Conservation (phyloP, 768 basidiomycete genomes). For the Mycena olivaceomarginata region DNA sequence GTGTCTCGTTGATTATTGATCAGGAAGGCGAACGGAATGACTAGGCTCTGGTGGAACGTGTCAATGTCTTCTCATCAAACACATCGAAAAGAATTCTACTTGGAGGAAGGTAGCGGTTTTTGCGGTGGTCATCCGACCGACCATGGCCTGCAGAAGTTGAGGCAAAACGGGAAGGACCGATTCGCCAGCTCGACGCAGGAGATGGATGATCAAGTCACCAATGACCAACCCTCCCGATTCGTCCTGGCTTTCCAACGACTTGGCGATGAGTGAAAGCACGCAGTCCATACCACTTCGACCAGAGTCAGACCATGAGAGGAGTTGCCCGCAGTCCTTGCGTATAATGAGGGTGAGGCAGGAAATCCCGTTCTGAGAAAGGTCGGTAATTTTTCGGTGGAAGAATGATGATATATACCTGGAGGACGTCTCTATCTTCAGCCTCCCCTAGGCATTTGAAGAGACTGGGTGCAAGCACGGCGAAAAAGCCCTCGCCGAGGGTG, state of each 20-base stretch:
- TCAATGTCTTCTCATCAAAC: slow-evolving; percentile 16
- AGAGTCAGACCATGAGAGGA: slow-evolving; percentile 84
- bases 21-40: slow-evolving; percentile 95
- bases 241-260: slow-evolving; percentile 84
- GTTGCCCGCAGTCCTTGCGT: slow-evolving; percentile 90
- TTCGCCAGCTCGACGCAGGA: slow-evolving; percentile 89
- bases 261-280: slow-evolving; percentile 85
- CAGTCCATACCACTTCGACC: slow-evolving; percentile 87
- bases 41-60: slow-evolving; percentile 76
- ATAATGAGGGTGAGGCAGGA: slow-evolving; percentile 88
- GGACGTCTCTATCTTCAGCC: slow-evolving; percentile 91
- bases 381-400: slow-evolving; percentile 1
- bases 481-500: slow-evolving; percentile 88
- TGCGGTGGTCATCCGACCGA: slow-evolving; percentile 86
- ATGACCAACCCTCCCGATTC: slow-evolving; percentile 96
- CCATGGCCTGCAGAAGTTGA: slow-evolving; percentile 90
- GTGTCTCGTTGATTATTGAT: slow-evolving; percentile 91
- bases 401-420: slow-evolving; percentile 72
- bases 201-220: slow-evolving; percentile 96
- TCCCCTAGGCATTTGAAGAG: slow-evolving; percentile 81
- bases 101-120: slow-evolving; percentile 95
- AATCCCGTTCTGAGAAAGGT: slow-evolving; percentile 82
- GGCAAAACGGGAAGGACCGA: slow-evolving; percentile 90
- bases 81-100: slow-evolving; percentile 62
- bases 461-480: slow-evolving; percentile 82